Percentiles rank a stretch among this genome's conserved stretches.
These are phyloP conservation scores for Quercus suber DNA, from an alignment of 306 rosid species.

Conservation along the genomic window DNA sequence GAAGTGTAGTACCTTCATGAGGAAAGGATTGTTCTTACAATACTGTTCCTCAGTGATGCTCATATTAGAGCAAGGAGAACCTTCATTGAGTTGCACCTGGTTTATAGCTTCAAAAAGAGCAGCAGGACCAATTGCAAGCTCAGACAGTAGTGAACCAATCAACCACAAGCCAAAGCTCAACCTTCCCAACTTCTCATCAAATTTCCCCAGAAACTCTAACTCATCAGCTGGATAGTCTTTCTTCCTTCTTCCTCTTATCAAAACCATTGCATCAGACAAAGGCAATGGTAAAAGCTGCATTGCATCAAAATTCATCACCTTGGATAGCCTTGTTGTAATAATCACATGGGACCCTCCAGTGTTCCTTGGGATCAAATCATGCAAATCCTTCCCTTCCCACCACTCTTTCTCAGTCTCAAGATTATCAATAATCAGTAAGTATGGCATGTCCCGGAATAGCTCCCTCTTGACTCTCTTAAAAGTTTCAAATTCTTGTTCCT, in stretches of 20 bases:
- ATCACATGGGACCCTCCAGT: conserved; percentile 79
- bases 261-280: conserved; percentile 60
- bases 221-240: conserved; percentile 61
- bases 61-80: conserved; percentile 41
- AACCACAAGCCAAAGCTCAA: conserved; percentile 69
- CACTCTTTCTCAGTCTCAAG: conserved; percentile 81
- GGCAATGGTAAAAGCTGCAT: conserved; percentile 67
- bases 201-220: conserved; percentile 47
- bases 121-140: conserved; percentile 59
- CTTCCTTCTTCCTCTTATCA: conserved; percentile 70
- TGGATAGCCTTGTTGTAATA: conserved; percentile 60
- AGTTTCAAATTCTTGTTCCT: conserved; percentile 87
- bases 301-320: conserved; percentile 57
- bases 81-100: conserved; percentile 47
- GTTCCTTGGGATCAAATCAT: conserved; percentile 77
- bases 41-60: conserved; percentile 64
- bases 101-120: conserved; percentile 64
- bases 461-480: conserved; percentile 85
- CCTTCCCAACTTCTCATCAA: conserved; percentile 69
- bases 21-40: conserved; percentile 66
- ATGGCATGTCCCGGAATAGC: conserved; percentile 73
- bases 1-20: conserved; percentile 61
- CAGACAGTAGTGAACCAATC: conserved; percentile 68
- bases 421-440: conserved; percentile 76
- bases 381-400: conserved; percentile 82